A percentile compares a stretch with the other conserved stretches of the same genome.
Evolutionary conservation across 768 basidiomycete species (phyloP).

Genomic region (Phlebiopsis flavidoalba): DNA sequence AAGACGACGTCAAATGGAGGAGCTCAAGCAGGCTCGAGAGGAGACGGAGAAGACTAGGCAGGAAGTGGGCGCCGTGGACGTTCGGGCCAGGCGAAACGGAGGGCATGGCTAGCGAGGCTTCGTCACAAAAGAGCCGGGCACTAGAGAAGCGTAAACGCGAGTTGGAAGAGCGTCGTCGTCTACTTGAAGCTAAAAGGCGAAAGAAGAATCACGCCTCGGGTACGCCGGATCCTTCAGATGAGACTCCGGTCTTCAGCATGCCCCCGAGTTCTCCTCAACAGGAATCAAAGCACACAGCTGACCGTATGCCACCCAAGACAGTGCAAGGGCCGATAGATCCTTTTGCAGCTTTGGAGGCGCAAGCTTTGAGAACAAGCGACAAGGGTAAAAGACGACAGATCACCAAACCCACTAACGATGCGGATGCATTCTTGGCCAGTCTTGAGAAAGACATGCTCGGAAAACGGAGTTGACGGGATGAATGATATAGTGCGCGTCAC

Average conservation of each 20-base stretch:
- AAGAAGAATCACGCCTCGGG: conserved; percentile 31
- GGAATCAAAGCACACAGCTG: not conserved
- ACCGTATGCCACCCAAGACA: not conserved
- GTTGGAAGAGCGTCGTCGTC: conserved; percentile 55
- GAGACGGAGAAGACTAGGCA: conserved; percentile 66
- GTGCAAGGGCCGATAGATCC: conserved; percentile 30
- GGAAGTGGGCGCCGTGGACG: conserved; percentile 55
- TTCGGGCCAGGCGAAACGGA: conserved; percentile 70
- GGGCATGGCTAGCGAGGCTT: conserved; percentile 9
- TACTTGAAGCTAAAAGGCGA: conserved; percentile 63
- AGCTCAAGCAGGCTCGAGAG: conserved; percentile 56
- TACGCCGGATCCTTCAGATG: conserved; percentile 2
- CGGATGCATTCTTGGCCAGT: conserved; percentile 63
- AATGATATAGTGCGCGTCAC: not conserved
- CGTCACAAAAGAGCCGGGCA: conserved; percentile 41
- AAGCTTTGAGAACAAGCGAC: conserved; percentile 12
- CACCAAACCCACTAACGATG: conserved; percentile 29
- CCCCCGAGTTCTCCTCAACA: not conserved
- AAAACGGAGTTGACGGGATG: not conserved
- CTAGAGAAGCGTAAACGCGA: conserved; percentile 74
- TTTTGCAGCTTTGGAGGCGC: conserved; percentile 44
- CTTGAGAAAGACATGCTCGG: conserved; percentile 55
- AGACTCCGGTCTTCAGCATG: not conserved
- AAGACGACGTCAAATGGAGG: conserved; percentile 77
- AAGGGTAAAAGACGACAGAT: conserved; percentile 22